Conservation (phyloP, 192 early-diverging fungal species). For the Spizellomyces sp. region DNA sequence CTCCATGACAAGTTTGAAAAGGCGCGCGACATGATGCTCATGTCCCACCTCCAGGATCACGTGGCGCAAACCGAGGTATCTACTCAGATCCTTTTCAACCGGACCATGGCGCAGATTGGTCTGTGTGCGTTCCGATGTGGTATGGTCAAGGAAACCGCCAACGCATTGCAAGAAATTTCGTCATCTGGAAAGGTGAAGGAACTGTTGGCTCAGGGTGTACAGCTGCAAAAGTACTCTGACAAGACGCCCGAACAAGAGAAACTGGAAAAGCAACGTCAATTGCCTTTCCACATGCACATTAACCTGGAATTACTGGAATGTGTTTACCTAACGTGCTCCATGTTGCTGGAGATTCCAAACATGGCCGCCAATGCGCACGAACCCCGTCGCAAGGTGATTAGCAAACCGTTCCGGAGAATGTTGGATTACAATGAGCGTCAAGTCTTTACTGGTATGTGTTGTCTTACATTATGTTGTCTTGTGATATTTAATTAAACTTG, state of each 20-base stretch:
- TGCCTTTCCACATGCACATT: conserved; percentile 99
- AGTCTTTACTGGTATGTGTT: conserved; percentile 76
- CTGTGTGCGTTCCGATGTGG: conserved; percentile 95
- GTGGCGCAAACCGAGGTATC: conserved; percentile 84
- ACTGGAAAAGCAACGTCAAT: conserved; percentile 90
- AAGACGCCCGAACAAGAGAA: conserved; percentile 89
- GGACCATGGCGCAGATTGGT: conserved; percentile 94
- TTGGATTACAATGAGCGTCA: conserved; percentile 96
- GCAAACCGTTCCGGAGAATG: conserved; percentile 89
- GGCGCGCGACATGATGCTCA: conserved; percentile 94
- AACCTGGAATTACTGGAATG: conserved; percentile 98
- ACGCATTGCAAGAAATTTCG: conserved; percentile 86
- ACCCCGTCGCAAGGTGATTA: conserved; percentile 69
- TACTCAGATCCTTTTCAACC: conserved; percentile 96
- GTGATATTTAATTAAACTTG: neutral
- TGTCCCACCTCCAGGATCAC: conserved; percentile 98
- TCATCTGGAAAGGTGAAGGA: conserved; percentile 85
- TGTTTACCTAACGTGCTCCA: conserved; percentile 90
- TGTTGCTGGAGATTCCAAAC: conserved; percentile 97
- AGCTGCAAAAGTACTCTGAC: conserved; percentile 74
- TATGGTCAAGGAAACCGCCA: conserved; percentile 84
- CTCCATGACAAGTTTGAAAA: conserved; percentile 92
- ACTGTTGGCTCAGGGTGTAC: conserved; percentile 87
- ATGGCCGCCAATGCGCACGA: conserved; percentile 79
- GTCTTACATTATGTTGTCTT: conserved; percentile 10